Percentiles rank a stretch among this genome's conserved stretches.
Conservation (phyloP, 208 protist genomes). For the Acanthamoeba quina region DNA sequence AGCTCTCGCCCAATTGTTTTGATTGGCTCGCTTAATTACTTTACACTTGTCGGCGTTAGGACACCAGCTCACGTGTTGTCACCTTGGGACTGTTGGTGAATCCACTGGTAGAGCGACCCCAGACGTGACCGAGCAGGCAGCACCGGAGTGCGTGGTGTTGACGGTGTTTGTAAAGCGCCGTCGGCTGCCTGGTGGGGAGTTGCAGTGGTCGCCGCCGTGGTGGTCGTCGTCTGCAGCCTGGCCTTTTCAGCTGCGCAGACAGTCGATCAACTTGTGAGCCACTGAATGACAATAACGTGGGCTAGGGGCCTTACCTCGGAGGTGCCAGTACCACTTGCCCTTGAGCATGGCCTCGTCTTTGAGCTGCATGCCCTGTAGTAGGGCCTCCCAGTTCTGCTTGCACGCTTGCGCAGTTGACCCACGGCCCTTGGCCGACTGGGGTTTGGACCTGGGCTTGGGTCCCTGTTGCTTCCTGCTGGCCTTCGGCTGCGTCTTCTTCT, state of each 20-base stretch:
- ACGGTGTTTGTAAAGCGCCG: too few relatives aligned
- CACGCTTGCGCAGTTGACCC: not conserved
- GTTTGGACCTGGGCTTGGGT: too few relatives aligned
- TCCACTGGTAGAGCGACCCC: slow-evolving; percentile 6
- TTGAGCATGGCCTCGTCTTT: not conserved
- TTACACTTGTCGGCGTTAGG: not conserved
- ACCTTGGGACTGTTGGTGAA: not conserved
- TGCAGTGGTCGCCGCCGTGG: not conserved
- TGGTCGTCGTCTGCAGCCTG: not conserved
- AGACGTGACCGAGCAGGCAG: not conserved
- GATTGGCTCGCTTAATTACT: not conserved
- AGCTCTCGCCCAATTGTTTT: not conserved
- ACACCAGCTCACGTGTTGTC: not conserved
- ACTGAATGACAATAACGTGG: too few relatives aligned
- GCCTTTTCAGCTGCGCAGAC: not conserved
- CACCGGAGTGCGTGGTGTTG: not conserved
- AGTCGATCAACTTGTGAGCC: not conserved
- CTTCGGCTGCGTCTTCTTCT: not conserved
- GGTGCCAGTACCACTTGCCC: slow-evolving; percentile 43
- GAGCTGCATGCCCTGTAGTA: not conserved
- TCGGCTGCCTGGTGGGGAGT: too few relatives aligned
- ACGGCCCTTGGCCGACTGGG: not conserved
- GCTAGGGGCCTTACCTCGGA: not conserved
- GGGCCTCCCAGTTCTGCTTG: not conserved
- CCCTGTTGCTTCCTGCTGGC: not conserved